Percentiles rank a stretch among this genome's conserved stretches.
phyloP scores from a whole-genome alignment of 2,329 filamentous ascomycete species.

The Bipolaris bicolor region DNA sequence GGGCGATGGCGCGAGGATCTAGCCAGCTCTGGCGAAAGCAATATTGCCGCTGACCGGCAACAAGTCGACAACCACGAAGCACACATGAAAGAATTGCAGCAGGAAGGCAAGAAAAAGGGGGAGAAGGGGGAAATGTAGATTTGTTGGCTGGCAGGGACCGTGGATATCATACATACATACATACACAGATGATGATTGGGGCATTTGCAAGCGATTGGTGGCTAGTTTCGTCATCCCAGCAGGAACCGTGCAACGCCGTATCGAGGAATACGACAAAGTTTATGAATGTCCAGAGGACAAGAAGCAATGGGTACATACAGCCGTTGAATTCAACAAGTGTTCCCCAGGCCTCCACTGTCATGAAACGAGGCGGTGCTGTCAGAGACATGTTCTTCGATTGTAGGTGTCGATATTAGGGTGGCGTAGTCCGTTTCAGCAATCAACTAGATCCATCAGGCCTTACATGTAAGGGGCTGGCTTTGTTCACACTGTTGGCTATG shows the following conservation, averaged over 20 bases:
- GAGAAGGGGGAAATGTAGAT: conserved; percentile 45
- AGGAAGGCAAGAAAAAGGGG: conserved; percentile 51
- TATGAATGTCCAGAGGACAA: not conserved
- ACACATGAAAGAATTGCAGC: conserved; percentile 54
- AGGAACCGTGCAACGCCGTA: not conserved
- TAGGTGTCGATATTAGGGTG: not conserved
- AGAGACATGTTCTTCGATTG: not conserved
- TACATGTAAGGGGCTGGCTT: not conserved
- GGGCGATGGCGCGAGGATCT: conserved; percentile 54
- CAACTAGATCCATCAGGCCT: not conserved
- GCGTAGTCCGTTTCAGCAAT: not conserved
- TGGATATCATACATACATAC: too few species aligned
- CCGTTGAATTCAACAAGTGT: not conserved
- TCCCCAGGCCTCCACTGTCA: not conserved
- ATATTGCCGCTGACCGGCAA: conserved; percentile 52
- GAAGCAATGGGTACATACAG: not conserved
- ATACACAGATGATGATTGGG: not conserved
- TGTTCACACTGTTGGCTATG: not conserved
- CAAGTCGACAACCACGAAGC: conserved; percentile 51
- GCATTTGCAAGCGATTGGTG: not conserved
- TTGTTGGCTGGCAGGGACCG: not conserved
- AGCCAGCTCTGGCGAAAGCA: conserved; percentile 49
- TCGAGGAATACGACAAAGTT: too few species aligned
- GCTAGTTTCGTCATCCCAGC: not conserved
- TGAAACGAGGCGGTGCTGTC: not conserved